Conservation (phyloP, 2,329 filamentous ascomycete genomes). For the Phaeophleospora eucalypticola region DNA sequence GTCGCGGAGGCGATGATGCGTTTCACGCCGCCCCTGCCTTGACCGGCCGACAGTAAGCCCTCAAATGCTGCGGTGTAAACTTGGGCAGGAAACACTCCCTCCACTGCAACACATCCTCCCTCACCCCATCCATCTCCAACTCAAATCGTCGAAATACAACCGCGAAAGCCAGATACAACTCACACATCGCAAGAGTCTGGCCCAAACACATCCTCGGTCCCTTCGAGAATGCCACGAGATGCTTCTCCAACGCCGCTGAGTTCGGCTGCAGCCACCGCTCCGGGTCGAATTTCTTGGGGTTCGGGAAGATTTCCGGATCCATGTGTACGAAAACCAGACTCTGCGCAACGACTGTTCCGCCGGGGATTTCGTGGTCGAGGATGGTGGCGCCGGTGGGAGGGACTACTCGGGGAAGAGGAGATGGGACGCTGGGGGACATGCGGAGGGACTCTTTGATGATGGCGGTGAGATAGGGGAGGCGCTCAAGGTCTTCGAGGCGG, state of each 20-base stretch:
- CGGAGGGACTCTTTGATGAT: conserved; percentile 48
- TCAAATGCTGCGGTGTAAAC: conserved; percentile 12
- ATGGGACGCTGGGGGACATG: conserved; percentile 42
- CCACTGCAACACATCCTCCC: conserved; percentile 9
- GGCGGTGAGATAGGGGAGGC: conserved; percentile 48
- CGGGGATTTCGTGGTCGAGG: conserved; percentile 43
- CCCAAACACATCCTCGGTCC: conserved; percentile 14
- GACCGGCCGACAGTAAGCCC: conserved; percentile 10
- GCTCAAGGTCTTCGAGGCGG: conserved; percentile 12
- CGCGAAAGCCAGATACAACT: conserved; percentile 15
- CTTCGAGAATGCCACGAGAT: conserved; percentile 14
- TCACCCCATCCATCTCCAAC: conserved; percentile 11
- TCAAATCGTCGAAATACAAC: conserved; percentile 13
- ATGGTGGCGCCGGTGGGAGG: conserved; percentile 44
- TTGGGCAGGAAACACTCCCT: conserved; percentile 17
- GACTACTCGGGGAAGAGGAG: conserved; percentile 44
- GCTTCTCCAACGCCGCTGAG: conserved; percentile 9
- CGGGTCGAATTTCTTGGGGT: conserved; percentile 45
- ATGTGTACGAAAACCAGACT: conserved; percentile 51
- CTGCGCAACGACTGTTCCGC: conserved; percentile 42
- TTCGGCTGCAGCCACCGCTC: conserved; percentile 43
- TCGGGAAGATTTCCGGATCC: conserved; percentile 45
- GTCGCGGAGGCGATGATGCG: too few relatives aligned
- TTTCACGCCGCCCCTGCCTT: conserved; percentile 3
- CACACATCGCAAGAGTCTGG: conserved; percentile 13